Percentiles rank a stretch among this genome's conserved stretches.
These are phyloP conservation scores for Solanum chmielewskii DNA, from an alignment of 257 asterid species.

Conservation along the genomic window DNA sequence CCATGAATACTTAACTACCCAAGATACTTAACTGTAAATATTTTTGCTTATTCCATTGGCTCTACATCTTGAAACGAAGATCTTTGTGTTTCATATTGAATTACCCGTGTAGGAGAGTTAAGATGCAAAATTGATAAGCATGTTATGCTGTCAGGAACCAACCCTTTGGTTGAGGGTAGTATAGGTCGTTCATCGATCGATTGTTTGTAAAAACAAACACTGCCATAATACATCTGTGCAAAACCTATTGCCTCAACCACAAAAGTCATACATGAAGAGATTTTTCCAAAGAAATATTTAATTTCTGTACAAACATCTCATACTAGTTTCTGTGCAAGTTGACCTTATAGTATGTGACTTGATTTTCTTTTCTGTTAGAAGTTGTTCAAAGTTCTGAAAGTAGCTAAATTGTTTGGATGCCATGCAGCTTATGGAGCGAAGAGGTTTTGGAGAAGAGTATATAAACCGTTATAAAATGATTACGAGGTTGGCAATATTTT, in stretches of 20 bases:
- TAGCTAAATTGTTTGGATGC: constrained; percentile 1
- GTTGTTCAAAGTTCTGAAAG: background rate
- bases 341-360: background rate
- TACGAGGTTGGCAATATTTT: constrained; percentile 51
- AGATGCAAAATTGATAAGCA: background rate
- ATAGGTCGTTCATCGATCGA: background rate
- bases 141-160: background rate
- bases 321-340: background rate
- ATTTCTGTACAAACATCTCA: background rate
- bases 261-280: background rate
- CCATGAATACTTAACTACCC: background rate
- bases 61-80: background rate
- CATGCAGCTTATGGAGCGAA: constrained; percentile 91
- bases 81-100: background rate
- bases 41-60: background rate
- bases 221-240: background rate
- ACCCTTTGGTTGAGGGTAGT: background rate
- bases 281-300: background rate
- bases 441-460: constrained; percentile 91
- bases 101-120: background rate
- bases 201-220: background rate
- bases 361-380: background rate
- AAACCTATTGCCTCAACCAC: background rate
- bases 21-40: background rate
- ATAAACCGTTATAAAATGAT: constrained; percentile 95